Evolutionary conservation across 2,329 filamentous ascomycete species (phyloP).

Genomic region (Colletotrichum lentis): DNA sequence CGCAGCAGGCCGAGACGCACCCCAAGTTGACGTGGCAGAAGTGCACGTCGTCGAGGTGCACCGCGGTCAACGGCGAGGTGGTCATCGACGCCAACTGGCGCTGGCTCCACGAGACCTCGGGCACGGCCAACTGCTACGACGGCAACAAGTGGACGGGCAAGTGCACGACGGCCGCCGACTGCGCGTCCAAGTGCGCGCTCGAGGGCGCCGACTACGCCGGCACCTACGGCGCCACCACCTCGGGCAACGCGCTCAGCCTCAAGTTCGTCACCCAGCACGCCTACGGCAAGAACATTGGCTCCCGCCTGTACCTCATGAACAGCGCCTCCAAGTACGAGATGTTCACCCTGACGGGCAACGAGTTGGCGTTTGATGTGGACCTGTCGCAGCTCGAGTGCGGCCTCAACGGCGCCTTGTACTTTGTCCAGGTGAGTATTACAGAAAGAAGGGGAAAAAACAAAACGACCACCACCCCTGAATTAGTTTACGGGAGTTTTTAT

Average conservation of each 20-base stretch:
- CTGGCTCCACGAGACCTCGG: constrained; percentile 60
- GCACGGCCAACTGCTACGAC: constrained; percentile 64
- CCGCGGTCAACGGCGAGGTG: constrained; percentile 57
- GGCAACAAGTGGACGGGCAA: constrained; percentile 57
- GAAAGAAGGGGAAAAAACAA: too few relatives aligned
- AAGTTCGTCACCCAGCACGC: constrained; percentile 61
- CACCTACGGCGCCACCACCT: constrained; percentile 64
- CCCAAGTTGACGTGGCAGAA: constrained; percentile 63
- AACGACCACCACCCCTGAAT: too few relatives aligned
- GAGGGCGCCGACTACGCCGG: constrained; percentile 61
- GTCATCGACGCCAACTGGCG: constrained; percentile 70
- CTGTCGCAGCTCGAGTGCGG: constrained; percentile 70
- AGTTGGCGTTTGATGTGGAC: constrained; percentile 74
- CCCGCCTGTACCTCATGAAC: constrained; percentile 68
- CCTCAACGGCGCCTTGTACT: constrained; percentile 72
- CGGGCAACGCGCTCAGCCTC: constrained; percentile 59
- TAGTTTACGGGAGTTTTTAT: too few relatives aligned
- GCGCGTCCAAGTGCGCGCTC: constrained; percentile 60
- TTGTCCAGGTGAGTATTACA: constrained; percentile 52
- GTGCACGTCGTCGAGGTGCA: constrained; percentile 63
- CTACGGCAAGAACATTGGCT: constrained; percentile 53
- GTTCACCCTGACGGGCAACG: constrained; percentile 67
- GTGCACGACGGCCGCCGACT: constrained; percentile 53
- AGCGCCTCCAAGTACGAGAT: constrained; percentile 65
- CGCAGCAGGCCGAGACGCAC: constrained; percentile 58